Conservation (phyloP, 2,329 filamentous ascomycete genomes). For the Aspergillus aculeatus region DNA sequence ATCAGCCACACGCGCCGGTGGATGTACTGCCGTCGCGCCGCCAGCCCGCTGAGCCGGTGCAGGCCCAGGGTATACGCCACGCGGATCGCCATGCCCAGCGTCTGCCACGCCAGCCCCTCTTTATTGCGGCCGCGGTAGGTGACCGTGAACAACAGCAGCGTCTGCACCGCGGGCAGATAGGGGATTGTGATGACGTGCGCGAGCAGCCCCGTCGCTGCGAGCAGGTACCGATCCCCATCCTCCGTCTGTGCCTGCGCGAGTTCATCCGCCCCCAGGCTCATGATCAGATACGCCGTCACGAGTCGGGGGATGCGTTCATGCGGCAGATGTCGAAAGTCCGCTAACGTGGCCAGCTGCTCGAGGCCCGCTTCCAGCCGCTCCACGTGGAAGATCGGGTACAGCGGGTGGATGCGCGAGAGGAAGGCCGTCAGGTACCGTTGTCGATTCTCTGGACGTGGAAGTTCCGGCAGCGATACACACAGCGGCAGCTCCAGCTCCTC, state of each 20-base stretch:
- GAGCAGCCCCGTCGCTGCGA: conserved; percentile 13
- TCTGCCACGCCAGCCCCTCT: conserved; percentile 18
- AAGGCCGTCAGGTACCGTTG: conserved; percentile 5
- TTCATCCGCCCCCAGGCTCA: conserved; percentile 15
- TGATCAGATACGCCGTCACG: conserved; percentile 13
- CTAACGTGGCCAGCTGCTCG: neutral
- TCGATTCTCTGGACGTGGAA: conserved; percentile 4
- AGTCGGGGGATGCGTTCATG: conserved; percentile 5
- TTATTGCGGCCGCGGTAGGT: conserved; percentile 13
- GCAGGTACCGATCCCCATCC: conserved; percentile 13
- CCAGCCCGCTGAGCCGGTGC: conserved; percentile 2
- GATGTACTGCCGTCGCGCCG: neutral
- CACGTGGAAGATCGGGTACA: conserved; percentile 11
- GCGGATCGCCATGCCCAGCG: conserved; percentile 14
- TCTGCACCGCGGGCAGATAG: conserved; percentile 15
- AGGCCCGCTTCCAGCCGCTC: neutral
- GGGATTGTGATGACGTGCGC: conserved; percentile 14
- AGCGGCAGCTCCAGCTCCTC: conserved; percentile 14
- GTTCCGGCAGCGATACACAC: conserved; percentile 7
- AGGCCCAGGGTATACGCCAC: conserved; percentile 17
- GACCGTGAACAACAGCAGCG: conserved; percentile 12
- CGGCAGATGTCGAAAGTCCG: neutral
- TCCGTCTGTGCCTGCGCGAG: conserved; percentile 8
- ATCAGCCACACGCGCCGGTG: conserved; percentile 10
- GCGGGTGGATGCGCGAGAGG: conserved; percentile 7